phyloP scores from a whole-genome alignment of 192 early-diverging fungal species.

The Spinellus fusiger region DNA sequence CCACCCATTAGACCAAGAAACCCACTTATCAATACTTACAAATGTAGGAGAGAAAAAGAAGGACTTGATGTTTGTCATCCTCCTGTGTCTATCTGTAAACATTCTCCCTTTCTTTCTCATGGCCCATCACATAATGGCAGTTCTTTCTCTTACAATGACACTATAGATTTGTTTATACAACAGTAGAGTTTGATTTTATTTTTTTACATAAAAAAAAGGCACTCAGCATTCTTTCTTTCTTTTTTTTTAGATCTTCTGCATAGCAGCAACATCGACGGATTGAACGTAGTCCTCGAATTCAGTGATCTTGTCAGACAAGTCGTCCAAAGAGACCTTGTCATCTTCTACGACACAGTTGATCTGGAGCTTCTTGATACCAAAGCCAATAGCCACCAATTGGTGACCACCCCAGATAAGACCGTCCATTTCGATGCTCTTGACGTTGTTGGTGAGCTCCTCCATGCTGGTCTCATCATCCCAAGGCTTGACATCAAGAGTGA shows the following conservation, averaged over 20 bases:
- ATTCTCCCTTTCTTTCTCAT: too few relatives aligned
- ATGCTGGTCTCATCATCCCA: constrained; percentile 97
- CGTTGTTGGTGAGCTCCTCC: constrained; percentile 62
- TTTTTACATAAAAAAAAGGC: too few relatives aligned
- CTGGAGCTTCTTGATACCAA: constrained; percentile 94
- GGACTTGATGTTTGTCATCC: too few relatives aligned
- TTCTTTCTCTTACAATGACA: too few relatives aligned
- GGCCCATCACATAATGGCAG: too few relatives aligned
- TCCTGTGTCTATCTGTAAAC: too few relatives aligned
- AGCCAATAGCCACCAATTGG: constrained; percentile 81
- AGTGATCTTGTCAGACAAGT: constrained; percentile 74
- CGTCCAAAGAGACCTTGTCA: constrained; percentile 84
- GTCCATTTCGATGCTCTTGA: constrained; percentile 75
- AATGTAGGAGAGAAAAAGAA: too few relatives aligned
- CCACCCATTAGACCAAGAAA: too few relatives aligned
- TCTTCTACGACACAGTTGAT: constrained; percentile 92
- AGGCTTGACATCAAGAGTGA: constrained; percentile 93
- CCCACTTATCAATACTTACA: too few relatives aligned
- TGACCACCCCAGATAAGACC: constrained; percentile 86
- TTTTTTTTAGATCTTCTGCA: constrained; percentile 88
- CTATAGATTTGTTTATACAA: too few relatives aligned
- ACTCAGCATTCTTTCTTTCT: too few relatives aligned
- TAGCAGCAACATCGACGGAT: constrained; percentile 82
- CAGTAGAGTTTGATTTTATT: too few relatives aligned
- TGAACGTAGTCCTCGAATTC: constrained; percentile 85